Evolutionary conservation across 2,329 filamentous ascomycete species (phyloP).

Genomic region (Aureobasidium sp.): DNA sequence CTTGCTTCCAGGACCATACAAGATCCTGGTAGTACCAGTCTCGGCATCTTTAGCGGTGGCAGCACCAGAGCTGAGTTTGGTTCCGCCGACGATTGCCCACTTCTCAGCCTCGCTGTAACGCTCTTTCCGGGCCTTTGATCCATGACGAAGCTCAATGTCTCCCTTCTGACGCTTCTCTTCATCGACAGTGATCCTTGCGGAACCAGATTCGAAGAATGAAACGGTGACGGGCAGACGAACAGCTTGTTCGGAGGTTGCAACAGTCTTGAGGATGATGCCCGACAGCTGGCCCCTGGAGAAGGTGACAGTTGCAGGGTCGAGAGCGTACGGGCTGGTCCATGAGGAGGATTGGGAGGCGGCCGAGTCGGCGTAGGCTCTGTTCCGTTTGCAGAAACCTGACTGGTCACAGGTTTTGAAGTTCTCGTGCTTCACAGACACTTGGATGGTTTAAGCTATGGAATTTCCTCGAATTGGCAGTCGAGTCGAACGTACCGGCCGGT

Average conservation of each 20-base stretch:
- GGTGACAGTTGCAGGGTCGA: conserved; percentile 63
- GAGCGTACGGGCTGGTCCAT: conserved; percentile 75
- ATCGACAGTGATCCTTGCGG: conserved; percentile 79
- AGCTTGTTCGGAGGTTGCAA: conserved; percentile 58
- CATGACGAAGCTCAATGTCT: conserved; percentile 78
- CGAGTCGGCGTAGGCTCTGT: conserved; percentile 79
- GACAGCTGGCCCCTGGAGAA: conserved; percentile 76
- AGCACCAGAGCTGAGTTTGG: conserved; percentile 65
- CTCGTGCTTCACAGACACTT: conserved; percentile 79
- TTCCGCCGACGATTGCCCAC: conserved; percentile 78
- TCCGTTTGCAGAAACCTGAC: conserved; percentile 94
- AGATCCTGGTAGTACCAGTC: conserved; percentile 61
- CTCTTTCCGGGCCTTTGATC: conserved; percentile 79
- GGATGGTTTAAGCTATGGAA: not conserved
- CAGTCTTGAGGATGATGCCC: conserved; percentile 73
- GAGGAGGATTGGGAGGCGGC: conserved; percentile 54
- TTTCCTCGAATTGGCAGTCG: no score
- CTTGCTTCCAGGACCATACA: conserved; percentile 68
- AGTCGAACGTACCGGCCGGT: conserved; percentile 53
- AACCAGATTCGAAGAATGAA: conserved; percentile 83
- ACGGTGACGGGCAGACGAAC: conserved; percentile 76
- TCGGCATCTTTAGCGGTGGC: conserved; percentile 60
- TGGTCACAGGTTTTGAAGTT: conserved; percentile 97
- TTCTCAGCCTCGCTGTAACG: conserved; percentile 87
- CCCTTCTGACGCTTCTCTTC: conserved; percentile 86